Base-by-base conservation (phyloP, 306 rosid species). In the Chamaecrista fasciculata region DNA sequence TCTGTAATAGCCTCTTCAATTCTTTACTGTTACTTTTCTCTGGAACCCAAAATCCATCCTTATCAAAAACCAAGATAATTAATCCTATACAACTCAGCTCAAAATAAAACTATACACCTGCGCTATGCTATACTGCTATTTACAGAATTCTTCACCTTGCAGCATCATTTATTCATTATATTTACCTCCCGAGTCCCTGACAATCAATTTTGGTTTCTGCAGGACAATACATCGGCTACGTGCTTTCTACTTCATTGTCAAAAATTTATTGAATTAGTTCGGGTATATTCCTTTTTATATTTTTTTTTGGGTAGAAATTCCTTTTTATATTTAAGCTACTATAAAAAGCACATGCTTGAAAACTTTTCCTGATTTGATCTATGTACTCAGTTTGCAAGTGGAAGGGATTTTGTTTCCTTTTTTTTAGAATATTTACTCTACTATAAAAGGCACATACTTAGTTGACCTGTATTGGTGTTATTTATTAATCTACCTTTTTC, bases 241-340 rank as follows among this genome's bases (percentile, higher is more conserved):
- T 95, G 96, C 87, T 91, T 95, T 83, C 91, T 91, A 50, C 99
- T 95, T 71, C 92, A 91, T 76, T 89, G 96, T 81, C 99, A 95
- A 74, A 91, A 91, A 39, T 91, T 95, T 71, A 89, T 95, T 23
- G 97, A 95, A 77, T 81, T 95, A 77, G 97, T 95, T 73, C 94
- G 95, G 89, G 99, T 95, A 95, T 75, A 63, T 78, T 75, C 14
- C 81, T 76, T 71, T 72, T 25, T 11, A 70, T 78, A 24, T 75
- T 67, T 65, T 28, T 2, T 59, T 37, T 70, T n/a, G n/a, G n/a
- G n/a, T n/a, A n/a, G n/a, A n/a, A n/a, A 63, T 78, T 75, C 14
- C 81, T 76, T 71, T 72, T 25, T 11, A 70, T 78, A 24, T 75
- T 67, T 65, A 34, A 2, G 53, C 29, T 70, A 24, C 40, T 26